Evolutionary conservation across 75 land plant species (phyloP), one percentile per base, ranked within the genome.

Genomic region (Adiantum capillusveneris): DNA sequence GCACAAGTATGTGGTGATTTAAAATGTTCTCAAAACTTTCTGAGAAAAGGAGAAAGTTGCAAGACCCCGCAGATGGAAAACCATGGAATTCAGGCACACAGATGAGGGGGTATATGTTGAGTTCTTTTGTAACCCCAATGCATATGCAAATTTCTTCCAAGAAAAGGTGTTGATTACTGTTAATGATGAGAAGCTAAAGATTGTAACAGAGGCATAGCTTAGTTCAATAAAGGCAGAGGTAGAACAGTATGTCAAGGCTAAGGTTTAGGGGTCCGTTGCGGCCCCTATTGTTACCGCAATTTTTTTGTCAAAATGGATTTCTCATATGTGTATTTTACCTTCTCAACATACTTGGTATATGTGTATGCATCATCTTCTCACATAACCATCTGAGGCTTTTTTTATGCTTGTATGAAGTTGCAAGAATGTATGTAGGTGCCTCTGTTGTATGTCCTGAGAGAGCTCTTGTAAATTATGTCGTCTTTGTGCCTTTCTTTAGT

Each of bases 331-430:
- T n/a, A n/a, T n/a, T n/a, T n/a, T n/a, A n/a, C n/a, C n/a, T n/a
- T n/a, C n/a, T n/a, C n/a, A n/a, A n/a, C n/a, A n/a, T n/a, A n/a
- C n/a, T n/a, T n/a, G n/a, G n/a, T n/a, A 78, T 29, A 80, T 90
- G 0, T 85, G 82, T 62, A 60, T 85, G 56, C 96, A 90, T 55
- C 96, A 90, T 76, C 96, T 6, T 85, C 96, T 21, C 75, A 75
- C 62, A 56, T 81, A 29, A n/a, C n/a, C n/a, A 16, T 61, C 13
- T 61, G 46, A 61, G 5, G 9, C 24, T 21, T 46, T 46, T n/a
- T 46, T 46, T 46, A n/a, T 46, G 50, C 22, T n/a, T n/a, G n/a
- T n/a, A n/a, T n/a, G n/a, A n/a, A n/a, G n/a, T n/a, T n/a, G n/a
- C n/a, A n/a, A n/a, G n/a, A n/a, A n/a, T n/a, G n/a, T n/a, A n/a